Conservation (phyloP, 768 basidiomycete species). For the Pleurotus platypus region DNA sequence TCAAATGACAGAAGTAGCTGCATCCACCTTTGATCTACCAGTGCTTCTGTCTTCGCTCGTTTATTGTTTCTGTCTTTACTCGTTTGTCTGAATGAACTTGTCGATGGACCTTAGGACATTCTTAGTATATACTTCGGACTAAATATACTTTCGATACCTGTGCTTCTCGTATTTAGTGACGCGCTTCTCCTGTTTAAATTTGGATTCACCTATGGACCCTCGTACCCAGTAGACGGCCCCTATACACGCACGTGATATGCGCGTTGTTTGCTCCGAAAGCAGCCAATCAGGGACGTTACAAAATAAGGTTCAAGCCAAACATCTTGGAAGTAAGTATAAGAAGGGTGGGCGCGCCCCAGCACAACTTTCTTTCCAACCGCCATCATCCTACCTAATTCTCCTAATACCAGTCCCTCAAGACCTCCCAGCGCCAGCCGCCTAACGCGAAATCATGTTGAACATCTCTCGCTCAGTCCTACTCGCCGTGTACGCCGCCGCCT, state of each 20-base stretch:
- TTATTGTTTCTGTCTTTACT: neutral
- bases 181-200: too few relatives aligned
- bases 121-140: neutral
- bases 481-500: conserved; percentile 34
- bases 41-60: conserved; percentile 6
- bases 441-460: conserved; percentile 1
- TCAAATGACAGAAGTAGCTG: conserved; percentile 41
- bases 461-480: conserved; percentile 20
- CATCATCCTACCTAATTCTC: neutral
- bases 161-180: too few relatives aligned
- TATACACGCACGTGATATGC: neutral
- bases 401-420: neutral
- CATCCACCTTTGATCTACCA: conserved; percentile 24
- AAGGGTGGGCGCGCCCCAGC: neutral
- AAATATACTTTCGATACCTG: too few relatives aligned
- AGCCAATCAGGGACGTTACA: conserved; percentile 9
- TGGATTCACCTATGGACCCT: too few relatives aligned
- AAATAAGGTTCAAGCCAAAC: conserved; percentile 3
- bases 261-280: neutral
- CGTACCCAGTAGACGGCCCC: too few relatives aligned
- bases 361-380: conserved; percentile 1
- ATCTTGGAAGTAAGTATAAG: conserved; percentile 8
- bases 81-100: neutral
- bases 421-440: conserved; percentile 24
- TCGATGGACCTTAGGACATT: neutral